Conservation (phyloP, 1,139 yeast species). For the Candida gigantensis region DNA sequence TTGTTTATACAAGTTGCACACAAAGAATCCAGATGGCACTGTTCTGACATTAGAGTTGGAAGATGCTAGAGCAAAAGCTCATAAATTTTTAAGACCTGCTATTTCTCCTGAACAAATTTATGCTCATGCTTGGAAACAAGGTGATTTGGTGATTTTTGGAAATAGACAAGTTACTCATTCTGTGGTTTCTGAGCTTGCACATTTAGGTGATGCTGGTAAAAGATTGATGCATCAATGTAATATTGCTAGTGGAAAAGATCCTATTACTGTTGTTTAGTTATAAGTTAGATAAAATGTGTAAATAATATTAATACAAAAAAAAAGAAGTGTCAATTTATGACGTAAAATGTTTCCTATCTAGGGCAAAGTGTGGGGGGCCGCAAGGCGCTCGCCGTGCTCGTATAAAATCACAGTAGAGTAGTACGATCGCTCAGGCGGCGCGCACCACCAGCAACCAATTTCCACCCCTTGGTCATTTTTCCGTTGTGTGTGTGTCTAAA, state of each 20-base stretch:
- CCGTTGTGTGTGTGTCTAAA: too few relatives aligned
- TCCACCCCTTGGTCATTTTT: too few relatives aligned
- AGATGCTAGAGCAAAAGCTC: constrained; percentile 71
- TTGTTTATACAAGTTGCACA: constrained; percentile 68
- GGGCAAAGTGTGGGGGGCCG: too few relatives aligned
- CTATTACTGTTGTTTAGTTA: constrained; percentile 27
- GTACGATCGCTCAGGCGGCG: too few relatives aligned
- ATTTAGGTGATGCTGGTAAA: constrained; percentile 42
- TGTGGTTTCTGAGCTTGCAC: constrained; percentile 81
- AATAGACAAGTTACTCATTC: constrained; percentile 91
- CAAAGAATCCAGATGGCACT: constrained; percentile 55
- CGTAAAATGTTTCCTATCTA: too few relatives aligned
- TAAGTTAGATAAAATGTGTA: neutral
- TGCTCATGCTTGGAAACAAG: constrained; percentile 80
- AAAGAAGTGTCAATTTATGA: too few relatives aligned
- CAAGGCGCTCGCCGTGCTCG: too few relatives aligned
- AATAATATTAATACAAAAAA: too few relatives aligned
- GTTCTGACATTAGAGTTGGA: constrained; percentile 53
- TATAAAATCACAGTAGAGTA: too few relatives aligned
- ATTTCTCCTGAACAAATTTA: constrained; percentile 71
- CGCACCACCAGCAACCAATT: too few relatives aligned
- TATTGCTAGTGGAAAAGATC: constrained; percentile 80
- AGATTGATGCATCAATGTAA: constrained; percentile 92
- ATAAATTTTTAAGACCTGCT: constrained; percentile 81
- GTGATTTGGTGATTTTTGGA: constrained; percentile 81